A percentile compares a stretch with the other conserved stretches of the same genome.
These are phyloP conservation scores for Huntiella decipiens DNA, from an alignment of 2,329 filamentous ascomycete genomes.

Conservation along the genomic window DNA sequence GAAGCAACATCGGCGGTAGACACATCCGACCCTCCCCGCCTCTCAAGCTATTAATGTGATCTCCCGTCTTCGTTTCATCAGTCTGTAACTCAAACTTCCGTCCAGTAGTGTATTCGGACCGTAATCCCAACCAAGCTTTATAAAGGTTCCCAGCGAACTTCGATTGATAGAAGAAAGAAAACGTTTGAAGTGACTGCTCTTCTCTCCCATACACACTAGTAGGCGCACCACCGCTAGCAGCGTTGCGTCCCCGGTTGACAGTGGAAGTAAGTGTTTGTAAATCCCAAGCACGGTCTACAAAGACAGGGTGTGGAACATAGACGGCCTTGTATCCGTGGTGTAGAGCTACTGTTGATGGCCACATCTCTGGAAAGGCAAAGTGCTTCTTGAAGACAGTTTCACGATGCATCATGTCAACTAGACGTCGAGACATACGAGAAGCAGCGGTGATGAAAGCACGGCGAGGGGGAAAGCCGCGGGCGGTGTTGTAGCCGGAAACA, in stretches of 20 bases:
- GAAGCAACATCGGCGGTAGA: slow-evolving; percentile 70
- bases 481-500: slow-evolving; percentile 62
- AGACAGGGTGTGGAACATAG: slow-evolving; percentile 75
- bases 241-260: slow-evolving; percentile 63
- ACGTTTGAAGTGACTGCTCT: slow-evolving; percentile 73
- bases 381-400: slow-evolving; percentile 73
- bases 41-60: slow-evolving; percentile 31
- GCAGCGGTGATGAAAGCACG: slow-evolving; percentile 80
- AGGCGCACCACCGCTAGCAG: slow-evolving; percentile 52
- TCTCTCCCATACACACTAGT: slow-evolving; percentile 63
- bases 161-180: slow-evolving; percentile 84
- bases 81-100: slow-evolving; percentile 51
- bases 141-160: slow-evolving; percentile 69
- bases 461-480: slow-evolving; percentile 43
- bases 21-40: slow-evolving; percentile 76
- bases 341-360: slow-evolving; percentile 69
- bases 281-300: slow-evolving; percentile 74
- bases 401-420: slow-evolving; percentile 74
- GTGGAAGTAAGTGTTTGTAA: slow-evolving; percentile 55
- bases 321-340: slow-evolving; percentile 90
- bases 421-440: slow-evolving; percentile 59
- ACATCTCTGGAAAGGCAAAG: slow-evolving; percentile 93
- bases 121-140: slow-evolving; percentile 67
- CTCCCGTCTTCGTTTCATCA: slow-evolving; percentile 31
- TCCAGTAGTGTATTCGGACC: slow-evolving; percentile 59